These are phyloP conservation scores for Arachis stenosperma DNA, from an alignment of 306 rosid species.

Conservation along the genomic window DNA sequence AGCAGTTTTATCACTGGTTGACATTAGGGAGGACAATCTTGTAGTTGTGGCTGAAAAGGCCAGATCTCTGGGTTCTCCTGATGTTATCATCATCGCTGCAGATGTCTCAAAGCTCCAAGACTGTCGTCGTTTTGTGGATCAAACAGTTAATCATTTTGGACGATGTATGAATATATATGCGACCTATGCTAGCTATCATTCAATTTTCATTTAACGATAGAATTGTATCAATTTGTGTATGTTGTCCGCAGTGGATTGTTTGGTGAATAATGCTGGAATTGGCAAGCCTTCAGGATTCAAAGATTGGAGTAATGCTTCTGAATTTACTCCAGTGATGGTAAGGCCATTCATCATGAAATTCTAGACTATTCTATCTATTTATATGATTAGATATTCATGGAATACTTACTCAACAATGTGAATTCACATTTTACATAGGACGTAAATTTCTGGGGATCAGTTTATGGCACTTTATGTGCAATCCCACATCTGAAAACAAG, in stretches of 20 bases:
- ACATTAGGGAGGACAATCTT: too few relatives aligned
- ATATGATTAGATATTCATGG: not conserved
- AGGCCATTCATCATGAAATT: not conserved
- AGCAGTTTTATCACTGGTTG: too few relatives aligned
- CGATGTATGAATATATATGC: too few relatives aligned
- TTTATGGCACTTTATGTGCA: conserved; percentile 58
- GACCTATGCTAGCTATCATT: too few relatives aligned
- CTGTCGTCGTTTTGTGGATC: too few relatives aligned
- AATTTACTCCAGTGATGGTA: conserved; percentile 35
- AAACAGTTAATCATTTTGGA: too few relatives aligned
- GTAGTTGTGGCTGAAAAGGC: too few relatives aligned
- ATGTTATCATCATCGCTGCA: too few relatives aligned
- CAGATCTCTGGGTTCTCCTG: too few relatives aligned
- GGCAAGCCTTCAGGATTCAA: conserved; percentile 34
- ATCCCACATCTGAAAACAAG: conserved; percentile 59
- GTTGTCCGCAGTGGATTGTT: conserved; percentile 68
- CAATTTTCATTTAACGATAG: too few relatives aligned
- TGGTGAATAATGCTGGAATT: conserved; percentile 76
- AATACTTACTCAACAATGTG: not conserved
- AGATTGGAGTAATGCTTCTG: conserved; percentile 38
- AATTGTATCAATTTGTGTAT: not conserved
- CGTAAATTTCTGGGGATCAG: conserved; percentile 75
- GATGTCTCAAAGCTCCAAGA: too few relatives aligned
- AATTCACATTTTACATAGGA: conserved; percentile 46
- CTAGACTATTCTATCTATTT: not conserved